A percentile compares a stretch with the other conserved stretches of the same genome.
phyloP scores from a whole-genome alignment of 371 early-diverging fungal genomes.

The Circinella umbellata region DNA sequence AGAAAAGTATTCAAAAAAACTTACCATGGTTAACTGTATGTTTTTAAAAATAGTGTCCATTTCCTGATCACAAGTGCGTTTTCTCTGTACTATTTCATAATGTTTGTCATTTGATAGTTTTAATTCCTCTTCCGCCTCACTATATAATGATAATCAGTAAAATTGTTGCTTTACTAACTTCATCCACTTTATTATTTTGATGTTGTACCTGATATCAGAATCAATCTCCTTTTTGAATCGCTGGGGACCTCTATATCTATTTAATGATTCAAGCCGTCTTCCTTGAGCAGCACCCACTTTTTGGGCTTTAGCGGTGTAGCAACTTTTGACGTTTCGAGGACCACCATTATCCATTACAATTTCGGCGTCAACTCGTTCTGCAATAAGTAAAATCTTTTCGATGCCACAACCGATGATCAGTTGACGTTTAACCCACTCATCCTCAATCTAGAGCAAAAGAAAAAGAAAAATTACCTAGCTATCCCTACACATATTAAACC shows the following conservation, averaged over 20 bases:
- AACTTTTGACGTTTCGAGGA: constrained; percentile 76
- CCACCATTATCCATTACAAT: constrained; percentile 58
- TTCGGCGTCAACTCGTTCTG: constrained; percentile 76
- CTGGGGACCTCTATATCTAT: constrained; percentile 41
- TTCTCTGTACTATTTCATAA: no score
- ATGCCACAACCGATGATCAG: constrained; percentile 76
- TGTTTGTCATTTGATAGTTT: no score
- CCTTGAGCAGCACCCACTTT: constrained; percentile 66
- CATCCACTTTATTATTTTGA: no score
- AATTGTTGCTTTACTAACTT: no score
- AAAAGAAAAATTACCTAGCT: background rate
- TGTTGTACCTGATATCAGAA: constrained; percentile 40
- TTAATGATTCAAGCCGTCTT: constrained; percentile 49
- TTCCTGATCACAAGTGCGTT: no score
- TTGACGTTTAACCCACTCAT: constrained; percentile 79
- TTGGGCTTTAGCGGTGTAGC: constrained; percentile 70
- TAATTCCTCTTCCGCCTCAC: no score
- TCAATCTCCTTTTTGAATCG: constrained; percentile 52
- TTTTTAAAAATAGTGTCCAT: no score
- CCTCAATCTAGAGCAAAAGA: constrained; percentile 43
- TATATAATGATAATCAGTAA: no score
- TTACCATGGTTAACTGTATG: no score
- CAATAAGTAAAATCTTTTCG: constrained; percentile 79
- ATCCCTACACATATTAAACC: background rate
- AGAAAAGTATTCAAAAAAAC: no score